Evolutionary conservation across 805 yeast species (phyloP).

Genomic region (Candida coquimbonensis): DNA sequence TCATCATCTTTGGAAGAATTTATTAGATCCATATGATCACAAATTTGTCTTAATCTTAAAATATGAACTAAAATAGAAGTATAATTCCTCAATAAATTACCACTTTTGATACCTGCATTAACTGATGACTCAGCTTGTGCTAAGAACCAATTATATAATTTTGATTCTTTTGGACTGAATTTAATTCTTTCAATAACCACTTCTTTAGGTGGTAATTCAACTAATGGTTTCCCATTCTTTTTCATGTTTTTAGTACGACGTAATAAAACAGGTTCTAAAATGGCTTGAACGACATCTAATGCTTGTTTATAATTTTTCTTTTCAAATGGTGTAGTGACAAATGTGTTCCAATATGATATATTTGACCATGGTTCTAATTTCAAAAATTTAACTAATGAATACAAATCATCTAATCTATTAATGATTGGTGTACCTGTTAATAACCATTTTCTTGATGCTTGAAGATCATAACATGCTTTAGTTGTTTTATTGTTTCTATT

Average conservation of each 20-base stretch:
- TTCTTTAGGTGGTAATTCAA: constrained; percentile 69
- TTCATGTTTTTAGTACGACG: constrained; percentile 85
- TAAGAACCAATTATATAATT: constrained; percentile 62
- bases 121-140: constrained; percentile 59
- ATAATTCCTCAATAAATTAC: constrained; percentile 64
- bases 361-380: constrained; percentile 87
- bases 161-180: constrained; percentile 59
- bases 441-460: constrained; percentile 68
- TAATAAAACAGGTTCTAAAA: constrained; percentile 73
- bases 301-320: constrained; percentile 65
- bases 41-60: constrained; percentile 75
- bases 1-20: constrained; percentile 38
- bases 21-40: constrained; percentile 75
- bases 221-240: constrained; percentile 69
- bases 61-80: constrained; percentile 79
- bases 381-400: constrained; percentile 66
- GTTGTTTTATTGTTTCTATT: constrained; percentile 76
- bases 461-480: constrained; percentile 63
- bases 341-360: constrained; percentile 79
- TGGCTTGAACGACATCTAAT: constrained; percentile 74
- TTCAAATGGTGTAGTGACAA: constrained; percentile 78
- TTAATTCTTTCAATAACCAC: constrained; percentile 60
- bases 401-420: constrained; percentile 81
- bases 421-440: constrained; percentile 92
- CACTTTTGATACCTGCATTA: constrained; percentile 50